Evolutionary conservation across 805 yeast genomes (phyloP).

Genomic region (Myxozyma kluyveri): DNA sequence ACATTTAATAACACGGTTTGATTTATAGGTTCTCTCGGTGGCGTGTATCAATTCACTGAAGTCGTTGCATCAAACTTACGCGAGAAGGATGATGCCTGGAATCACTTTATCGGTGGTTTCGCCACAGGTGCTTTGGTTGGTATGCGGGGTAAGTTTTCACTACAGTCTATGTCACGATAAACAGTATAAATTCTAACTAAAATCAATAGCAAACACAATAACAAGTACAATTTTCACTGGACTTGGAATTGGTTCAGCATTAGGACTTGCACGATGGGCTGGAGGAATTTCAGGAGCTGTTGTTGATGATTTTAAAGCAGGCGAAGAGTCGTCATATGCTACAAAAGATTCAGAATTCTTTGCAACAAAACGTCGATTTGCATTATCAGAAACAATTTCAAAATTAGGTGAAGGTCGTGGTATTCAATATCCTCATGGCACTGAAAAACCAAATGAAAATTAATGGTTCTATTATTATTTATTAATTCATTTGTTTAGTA

Average conservation of each 20-base stretch:
- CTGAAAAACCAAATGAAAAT: conserved; percentile 3
- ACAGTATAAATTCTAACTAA: background rate
- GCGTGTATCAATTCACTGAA: conserved; percentile 45
- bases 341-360: conserved; percentile 51
- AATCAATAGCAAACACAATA: conserved; percentile 8
- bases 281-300: conserved; percentile 42
- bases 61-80: conserved; percentile 57
- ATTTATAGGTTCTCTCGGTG: conserved; percentile 47
- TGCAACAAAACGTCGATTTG: conserved; percentile 79
- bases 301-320: conserved; percentile 37
- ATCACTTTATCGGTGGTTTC: conserved; percentile 34
- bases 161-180: background rate
- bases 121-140: conserved; percentile 21
- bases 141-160: conserved; percentile 3
- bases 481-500: too few relatives aligned
- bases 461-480: too few relatives aligned
- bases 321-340: conserved; percentile 19
- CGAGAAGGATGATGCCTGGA: conserved; percentile 61
- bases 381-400: conserved; percentile 73
- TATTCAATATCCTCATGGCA: conserved; percentile 15
- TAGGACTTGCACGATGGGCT: conserved; percentile 47
- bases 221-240: conserved; percentile 13
- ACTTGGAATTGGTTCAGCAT: conserved; percentile 18
- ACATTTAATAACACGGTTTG: background rate
- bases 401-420: conserved; percentile 56